Conservation (phyloP, 371 early-diverging fungal species). For the Mortierella sp. region DNA sequence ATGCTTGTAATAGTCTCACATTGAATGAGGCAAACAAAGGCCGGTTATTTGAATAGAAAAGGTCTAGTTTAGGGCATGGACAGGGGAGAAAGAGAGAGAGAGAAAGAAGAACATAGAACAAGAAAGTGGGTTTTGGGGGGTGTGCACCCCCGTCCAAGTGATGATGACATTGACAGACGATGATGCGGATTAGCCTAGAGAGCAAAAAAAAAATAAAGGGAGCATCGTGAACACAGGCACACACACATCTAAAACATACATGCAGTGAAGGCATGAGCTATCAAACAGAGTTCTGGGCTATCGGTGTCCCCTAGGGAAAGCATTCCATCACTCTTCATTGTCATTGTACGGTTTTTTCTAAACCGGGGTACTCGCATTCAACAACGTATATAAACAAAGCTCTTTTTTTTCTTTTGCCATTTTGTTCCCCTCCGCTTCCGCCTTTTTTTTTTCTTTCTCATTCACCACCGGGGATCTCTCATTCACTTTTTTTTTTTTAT, state of each 20-base stretch:
- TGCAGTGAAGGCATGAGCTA: neutral
- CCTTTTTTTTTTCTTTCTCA: neutral
- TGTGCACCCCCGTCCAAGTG: constrained; percentile 1
- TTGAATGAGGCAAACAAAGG: no score
- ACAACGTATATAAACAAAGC: no score
- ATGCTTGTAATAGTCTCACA: no score
- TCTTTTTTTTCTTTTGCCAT: neutral
- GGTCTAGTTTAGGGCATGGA: neutral
- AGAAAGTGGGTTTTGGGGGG: neutral
- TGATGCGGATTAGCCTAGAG: neutral
- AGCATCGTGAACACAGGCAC: neutral
- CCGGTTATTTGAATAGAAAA: neutral
- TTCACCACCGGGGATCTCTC: neutral
- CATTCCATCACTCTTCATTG: neutral
- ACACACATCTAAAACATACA: neutral
- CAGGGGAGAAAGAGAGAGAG: neutral
- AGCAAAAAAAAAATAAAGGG: neutral
- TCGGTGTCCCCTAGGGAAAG: neutral
- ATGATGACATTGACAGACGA: neutral
- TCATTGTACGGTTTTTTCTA: neutral
- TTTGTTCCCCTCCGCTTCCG: neutral
- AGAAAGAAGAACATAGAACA: no score
- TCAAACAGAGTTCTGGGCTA: neutral
- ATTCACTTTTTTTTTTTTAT: neutral
- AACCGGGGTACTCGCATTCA: neutral